A percentile compares a stretch with the other conserved stretches of the same genome.
Evolutionary conservation across 805 yeast genomes (phyloP).

Genomic region (Naumovozyma castellii): DNA sequence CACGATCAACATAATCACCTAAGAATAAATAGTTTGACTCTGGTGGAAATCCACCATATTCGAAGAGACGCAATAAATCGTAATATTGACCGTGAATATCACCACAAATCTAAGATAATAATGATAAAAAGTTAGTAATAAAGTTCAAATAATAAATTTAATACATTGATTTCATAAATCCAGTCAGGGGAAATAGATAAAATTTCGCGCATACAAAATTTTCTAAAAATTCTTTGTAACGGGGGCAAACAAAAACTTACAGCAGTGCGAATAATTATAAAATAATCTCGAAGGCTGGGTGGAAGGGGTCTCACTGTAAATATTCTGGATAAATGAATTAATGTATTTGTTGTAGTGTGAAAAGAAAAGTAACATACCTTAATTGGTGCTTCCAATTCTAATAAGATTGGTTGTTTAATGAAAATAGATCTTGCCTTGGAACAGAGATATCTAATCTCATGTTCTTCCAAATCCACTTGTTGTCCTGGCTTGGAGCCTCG

Average conservation of each 20-base stretch:
- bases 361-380: constrained; percentile 48
- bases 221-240: background rate
- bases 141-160: background rate
- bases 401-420: constrained; percentile 91
- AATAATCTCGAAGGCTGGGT: background rate
- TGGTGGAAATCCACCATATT: constrained; percentile 98
- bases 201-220: background rate
- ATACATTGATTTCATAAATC: background rate
- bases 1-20: constrained; percentile 98
- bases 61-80: constrained; percentile 88
- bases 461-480: constrained; percentile 87
- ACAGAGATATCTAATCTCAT: constrained; percentile 89
- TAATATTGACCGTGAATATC: constrained; percentile 98
- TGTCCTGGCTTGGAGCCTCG: constrained; percentile 98
- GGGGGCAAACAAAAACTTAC: constrained; percentile 1
- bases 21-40: constrained; percentile 92
- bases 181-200: background rate
- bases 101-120: constrained; percentile 59
- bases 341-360: background rate
- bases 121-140: constrained; percentile 5
- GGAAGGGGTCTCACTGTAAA: background rate
- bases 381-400: constrained; percentile 95
- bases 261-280: background rate
- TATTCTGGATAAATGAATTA: too few species aligned
- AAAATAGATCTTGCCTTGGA: constrained; percentile 97